Evolutionary conservation across 2,329 filamentous ascomycete species (phyloP), one percentile per base, ranked within the genome.

Genomic region (Aulographum hederae): DNA sequence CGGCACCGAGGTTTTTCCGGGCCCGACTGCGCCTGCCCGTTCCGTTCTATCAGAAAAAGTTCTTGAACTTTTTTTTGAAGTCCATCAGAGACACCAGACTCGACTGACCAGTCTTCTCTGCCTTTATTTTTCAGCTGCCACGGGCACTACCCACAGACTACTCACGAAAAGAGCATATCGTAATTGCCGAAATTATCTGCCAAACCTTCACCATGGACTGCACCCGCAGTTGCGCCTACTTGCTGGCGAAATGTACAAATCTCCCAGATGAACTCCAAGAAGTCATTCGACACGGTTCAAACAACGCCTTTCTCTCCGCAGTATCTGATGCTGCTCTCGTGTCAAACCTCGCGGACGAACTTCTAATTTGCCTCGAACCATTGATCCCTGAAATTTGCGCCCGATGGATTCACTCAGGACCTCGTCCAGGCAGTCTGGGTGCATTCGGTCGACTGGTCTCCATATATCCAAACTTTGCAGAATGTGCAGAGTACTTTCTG

Each of bases 321-420:
- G 60, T 91, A 45, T 68, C 79, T 42, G 59, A 65, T 43, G 68
- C 73, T 37, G 72, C 80, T 35, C 67, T 92, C 46, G 63, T 71
- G 44, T 64, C 78, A 43, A 59, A 62, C 54, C 66, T 72, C 51
- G 86, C 81, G 44, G 71, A 81, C 46, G 61, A 61, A 34, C 60
- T 93, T 47, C 84, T 89, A 46, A 60, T 68, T 40, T 67, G 78
- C 46, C 84, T 85, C 52, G 73, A 79, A 48, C 60, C 66, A 38
- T 57, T 85, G 26, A 80, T 89, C 45, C 70, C 81, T 43, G 85
- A 94, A 52, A 62, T 91, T 31, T 81, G 78, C 53, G 78, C 82
- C 38, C 65, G 78, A 59, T 92, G 82, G 82, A 60, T n/a, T n/a
- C n/a, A 6, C 20, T 23, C 20, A 23, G n/a, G 20, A 23, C 6